A percentile compares a stretch with the other conserved stretches of the same genome.
Conservation (phyloP, 192 early-diverging fungal genomes). For the Entomortierella beljakovae region DNA sequence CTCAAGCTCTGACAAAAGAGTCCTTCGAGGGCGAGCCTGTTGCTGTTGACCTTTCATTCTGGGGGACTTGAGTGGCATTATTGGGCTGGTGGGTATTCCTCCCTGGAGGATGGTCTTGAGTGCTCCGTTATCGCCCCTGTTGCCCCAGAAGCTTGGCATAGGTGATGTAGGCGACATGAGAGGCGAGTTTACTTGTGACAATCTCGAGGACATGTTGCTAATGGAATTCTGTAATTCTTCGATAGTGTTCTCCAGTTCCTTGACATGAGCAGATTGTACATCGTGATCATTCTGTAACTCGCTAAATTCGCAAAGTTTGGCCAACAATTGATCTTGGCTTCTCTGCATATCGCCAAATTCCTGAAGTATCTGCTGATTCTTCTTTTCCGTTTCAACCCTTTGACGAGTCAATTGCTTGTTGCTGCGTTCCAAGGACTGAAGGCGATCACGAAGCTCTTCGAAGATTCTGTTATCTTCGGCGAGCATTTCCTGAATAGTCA, state of each 20-base stretch:
- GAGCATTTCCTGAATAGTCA: slow-evolving; percentile 52
- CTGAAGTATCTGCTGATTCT: slow-evolving; percentile 20
- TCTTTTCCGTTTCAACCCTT: slow-evolving; percentile 40
- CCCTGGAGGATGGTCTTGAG: slow-evolving; percentile 51
- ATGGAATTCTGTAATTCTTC: slow-evolving; percentile 36
- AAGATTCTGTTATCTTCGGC: slow-evolving; percentile 50
- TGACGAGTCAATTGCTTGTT: slow-evolving; percentile 25
- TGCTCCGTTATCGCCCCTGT: slow-evolving; percentile 22
- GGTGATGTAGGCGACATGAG: slow-evolving; percentile 44
- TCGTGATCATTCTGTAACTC: slow-evolving; percentile 28
- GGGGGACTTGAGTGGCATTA: slow-evolving; percentile 38
- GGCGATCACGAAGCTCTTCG: slow-evolving; percentile 43
- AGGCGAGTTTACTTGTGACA: slow-evolving; percentile 50
- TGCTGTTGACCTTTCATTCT: slow-evolving; percentile 29
- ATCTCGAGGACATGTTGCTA: slow-evolving; percentile 38
- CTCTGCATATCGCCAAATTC: slow-evolving; percentile 30
- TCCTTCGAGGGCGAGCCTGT: slow-evolving; percentile 25
- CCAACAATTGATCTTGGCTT: slow-evolving; percentile 29
- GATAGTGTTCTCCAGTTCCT: slow-evolving; percentile 32
- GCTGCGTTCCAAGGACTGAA: slow-evolving; percentile 45
- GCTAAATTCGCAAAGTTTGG: slow-evolving; percentile 14
- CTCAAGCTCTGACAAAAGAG: slow-evolving; percentile 65
- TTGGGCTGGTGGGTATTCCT: slow-evolving; percentile 16
- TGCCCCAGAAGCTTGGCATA: slow-evolving; percentile 31
- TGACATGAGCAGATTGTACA: slow-evolving; percentile 32